Percentiles rank a stretch among this genome's conserved stretches.
Conservation (phyloP, 2,329 filamentous ascomycete species). For the Diaporthe destruens region DNA sequence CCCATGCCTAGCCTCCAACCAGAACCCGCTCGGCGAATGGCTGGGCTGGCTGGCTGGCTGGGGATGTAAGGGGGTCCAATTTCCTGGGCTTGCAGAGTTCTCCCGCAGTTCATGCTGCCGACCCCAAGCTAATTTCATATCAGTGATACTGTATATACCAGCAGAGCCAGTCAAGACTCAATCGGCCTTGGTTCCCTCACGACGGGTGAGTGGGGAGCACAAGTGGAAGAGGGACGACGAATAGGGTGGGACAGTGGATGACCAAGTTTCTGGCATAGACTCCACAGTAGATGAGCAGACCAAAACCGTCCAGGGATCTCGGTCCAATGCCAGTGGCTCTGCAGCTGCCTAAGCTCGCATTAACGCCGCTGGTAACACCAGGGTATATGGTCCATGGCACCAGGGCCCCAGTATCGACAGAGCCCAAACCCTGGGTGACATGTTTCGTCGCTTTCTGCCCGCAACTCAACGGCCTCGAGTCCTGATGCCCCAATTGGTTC, state of each 20-base stretch:
- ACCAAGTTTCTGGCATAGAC: no score
- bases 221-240: neutral
- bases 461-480: conserved; percentile 11
- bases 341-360: conserved; percentile 6
- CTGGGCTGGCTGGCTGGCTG: conserved; percentile 4
- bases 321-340: neutral
- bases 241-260: neutral
- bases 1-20: neutral
- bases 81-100: conserved; percentile 6
- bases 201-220: neutral
- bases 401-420: conserved; percentile 4
- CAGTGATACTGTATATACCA: neutral
- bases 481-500: neutral
- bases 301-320: neutral
- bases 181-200: neutral
- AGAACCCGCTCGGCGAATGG: conserved; percentile 3
- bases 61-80: conserved; percentile 27
- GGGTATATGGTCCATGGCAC: conserved; percentile 12
- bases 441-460: conserved; percentile 32
- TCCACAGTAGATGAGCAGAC: neutral
- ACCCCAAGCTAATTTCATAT: conserved; percentile 11
- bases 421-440: conserved; percentile 19
- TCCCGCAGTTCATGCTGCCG: conserved; percentile 22
- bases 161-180: neutral
- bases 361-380: conserved; percentile 17